These are phyloP conservation scores for Licmophora abbreviata DNA, from an alignment of 108 stramenopile species.

Conservation along the genomic window DNA sequence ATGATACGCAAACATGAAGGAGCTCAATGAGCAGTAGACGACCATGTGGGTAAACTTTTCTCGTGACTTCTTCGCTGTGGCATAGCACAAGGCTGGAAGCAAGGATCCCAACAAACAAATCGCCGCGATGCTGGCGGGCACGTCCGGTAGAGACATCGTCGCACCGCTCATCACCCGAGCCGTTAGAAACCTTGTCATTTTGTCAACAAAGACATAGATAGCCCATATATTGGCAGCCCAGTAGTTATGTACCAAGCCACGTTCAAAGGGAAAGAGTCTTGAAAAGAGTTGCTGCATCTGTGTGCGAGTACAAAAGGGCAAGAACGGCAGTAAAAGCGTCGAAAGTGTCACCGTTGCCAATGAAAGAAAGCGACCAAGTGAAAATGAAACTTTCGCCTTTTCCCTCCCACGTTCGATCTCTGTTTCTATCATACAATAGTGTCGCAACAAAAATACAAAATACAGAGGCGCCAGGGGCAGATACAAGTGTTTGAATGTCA, in stretches of 20 bases:
- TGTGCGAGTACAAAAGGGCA: constrained; percentile 44
- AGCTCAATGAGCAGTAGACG: constrained; percentile 50
- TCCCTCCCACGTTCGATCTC: constrained; percentile 5
- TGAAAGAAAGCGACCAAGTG: constrained; percentile 27
- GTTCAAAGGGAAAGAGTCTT: constrained; percentile 93
- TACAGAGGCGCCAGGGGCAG: constrained; percentile 82
- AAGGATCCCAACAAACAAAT: constrained; percentile 35
- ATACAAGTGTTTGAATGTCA: constrained; percentile 92
- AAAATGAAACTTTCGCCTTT: constrained; percentile 17
- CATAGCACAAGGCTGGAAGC: constrained; percentile 32
- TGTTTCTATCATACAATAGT: constrained; percentile 48
- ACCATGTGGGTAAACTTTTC: constrained; percentile 33
- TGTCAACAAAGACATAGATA: constrained; percentile 59
- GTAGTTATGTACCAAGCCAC: constrained; percentile 95
- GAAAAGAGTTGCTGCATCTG: constrained; percentile 59
- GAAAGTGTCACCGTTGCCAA: constrained; percentile 46
- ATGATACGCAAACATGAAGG: constrained; percentile 83
- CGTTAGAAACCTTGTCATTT: constrained; percentile 27
- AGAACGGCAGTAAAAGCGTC: constrained; percentile 55
- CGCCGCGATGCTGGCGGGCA: constrained; percentile 48
- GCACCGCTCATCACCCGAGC: not conserved
- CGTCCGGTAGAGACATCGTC: constrained; percentile 39
- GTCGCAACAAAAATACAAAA: constrained; percentile 66
- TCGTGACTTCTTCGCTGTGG: constrained; percentile 4
- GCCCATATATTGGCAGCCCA: constrained; percentile 99